Evolutionary conservation across 768 basidiomycete genomes (phyloP).

Genomic region (Melanogaster broomeanus): DNA sequence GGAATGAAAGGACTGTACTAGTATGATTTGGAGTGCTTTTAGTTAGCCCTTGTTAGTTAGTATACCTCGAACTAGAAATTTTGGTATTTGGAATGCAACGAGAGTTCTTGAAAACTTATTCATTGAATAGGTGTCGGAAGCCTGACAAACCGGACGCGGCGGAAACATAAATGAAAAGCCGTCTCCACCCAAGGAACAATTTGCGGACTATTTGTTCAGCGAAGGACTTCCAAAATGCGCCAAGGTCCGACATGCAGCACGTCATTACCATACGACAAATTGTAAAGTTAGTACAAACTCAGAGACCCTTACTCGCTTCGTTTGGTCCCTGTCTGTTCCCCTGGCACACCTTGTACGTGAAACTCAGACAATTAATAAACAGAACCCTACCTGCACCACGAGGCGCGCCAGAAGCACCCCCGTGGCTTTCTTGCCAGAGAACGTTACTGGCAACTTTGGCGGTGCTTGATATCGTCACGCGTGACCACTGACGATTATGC

Average conservation of each 20-base stretch:
- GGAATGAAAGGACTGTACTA: constrained; percentile 34
- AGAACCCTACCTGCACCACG: constrained; percentile 18
- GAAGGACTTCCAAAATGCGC: neutral
- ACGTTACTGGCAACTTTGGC: neutral
- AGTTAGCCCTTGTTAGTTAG: constrained; percentile 28
- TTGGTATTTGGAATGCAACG: constrained; percentile 16
- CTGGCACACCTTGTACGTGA: too few relatives aligned
- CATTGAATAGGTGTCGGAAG: too few relatives aligned
- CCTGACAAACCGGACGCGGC: neutral
- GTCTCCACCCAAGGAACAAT: neutral
- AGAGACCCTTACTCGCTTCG: too few relatives aligned
- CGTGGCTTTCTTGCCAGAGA: constrained; percentile 17
- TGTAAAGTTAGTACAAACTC: neutral
- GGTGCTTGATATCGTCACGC: too few relatives aligned
- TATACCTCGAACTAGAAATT: constrained; percentile 40
- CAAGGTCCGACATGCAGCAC: neutral
- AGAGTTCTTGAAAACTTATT: too few relatives aligned
- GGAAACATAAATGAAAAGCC: neutral
- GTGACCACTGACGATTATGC: neutral
- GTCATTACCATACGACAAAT: too few relatives aligned
- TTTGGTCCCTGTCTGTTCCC: too few relatives aligned
- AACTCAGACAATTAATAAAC: neutral
- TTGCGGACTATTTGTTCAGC: neutral
- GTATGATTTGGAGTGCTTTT: constrained; percentile 33
- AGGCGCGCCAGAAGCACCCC: constrained; percentile 31